Conservation (phyloP, 2,329 filamentous ascomycete species). For the Decorospora gaudefroyi region DNA sequence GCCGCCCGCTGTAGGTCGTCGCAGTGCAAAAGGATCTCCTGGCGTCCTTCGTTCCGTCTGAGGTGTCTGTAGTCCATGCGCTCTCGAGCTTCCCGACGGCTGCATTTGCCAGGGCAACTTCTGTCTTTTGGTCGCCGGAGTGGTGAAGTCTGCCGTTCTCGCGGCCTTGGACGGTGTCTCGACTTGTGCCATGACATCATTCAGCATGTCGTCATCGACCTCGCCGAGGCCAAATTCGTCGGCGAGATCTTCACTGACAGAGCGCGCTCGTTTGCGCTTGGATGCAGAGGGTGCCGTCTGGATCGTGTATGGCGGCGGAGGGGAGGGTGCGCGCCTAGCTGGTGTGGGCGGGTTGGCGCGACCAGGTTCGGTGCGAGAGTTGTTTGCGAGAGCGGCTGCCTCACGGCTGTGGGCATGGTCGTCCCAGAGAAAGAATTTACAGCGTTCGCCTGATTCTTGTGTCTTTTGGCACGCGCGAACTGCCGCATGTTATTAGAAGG, state of each 20-base stretch:
- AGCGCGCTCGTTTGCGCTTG: constrained; percentile 39
- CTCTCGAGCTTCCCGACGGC: constrained; percentile 7
- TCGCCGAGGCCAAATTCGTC: constrained; percentile 43
- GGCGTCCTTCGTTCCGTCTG: constrained; percentile 23
- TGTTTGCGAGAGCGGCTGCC: constrained; percentile 53
- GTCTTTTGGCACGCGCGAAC: constrained; percentile 62
- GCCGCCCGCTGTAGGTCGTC: constrained; percentile 3
- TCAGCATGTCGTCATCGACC: constrained; percentile 41
- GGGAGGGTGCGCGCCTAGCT: constrained; percentile 21
- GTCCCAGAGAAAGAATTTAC: constrained; percentile 64
- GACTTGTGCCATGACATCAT: constrained; percentile 27
- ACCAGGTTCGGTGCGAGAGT: constrained; percentile 54
- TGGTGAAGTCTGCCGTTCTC: constrained; percentile 46
- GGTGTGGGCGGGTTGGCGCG: constrained; percentile 18
- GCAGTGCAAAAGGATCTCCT: constrained; percentile 22
- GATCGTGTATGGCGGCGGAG: constrained; percentile 28
- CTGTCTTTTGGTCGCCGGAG: constrained; percentile 38
- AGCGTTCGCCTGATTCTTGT: constrained; percentile 46
- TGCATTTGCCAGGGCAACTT: constrained; percentile 50
- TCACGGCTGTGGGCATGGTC: constrained; percentile 58
- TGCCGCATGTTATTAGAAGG: constrained; percentile 25
- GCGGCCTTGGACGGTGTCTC: constrained; percentile 51
- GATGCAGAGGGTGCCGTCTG: constrained; percentile 12
- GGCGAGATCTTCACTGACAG: constrained; percentile 32
- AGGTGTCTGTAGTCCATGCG: constrained; percentile 35